Percentiles rank a stretch among this genome's conserved stretches.
phyloP scores from a whole-genome alignment of 805 yeast genomes.

The Dipodascus geniculatus region DNA sequence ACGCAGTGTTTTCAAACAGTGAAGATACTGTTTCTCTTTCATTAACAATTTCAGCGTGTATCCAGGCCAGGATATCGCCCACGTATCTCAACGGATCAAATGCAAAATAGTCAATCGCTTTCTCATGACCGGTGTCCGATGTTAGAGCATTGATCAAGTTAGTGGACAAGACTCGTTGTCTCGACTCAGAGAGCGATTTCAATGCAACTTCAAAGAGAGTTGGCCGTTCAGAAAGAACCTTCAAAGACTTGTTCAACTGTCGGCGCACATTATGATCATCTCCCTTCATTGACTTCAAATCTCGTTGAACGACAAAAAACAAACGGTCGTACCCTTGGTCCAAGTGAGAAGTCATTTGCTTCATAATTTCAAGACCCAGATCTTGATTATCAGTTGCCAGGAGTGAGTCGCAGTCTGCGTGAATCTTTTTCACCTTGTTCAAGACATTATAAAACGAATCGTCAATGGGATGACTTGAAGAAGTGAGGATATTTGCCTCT shows the following conservation, averaged over 20 bases:
- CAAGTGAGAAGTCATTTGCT: slow-evolving; percentile 40
- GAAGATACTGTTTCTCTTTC: slow-evolving; percentile 68
- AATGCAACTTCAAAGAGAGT: slow-evolving; percentile 44
- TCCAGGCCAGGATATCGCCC: slow-evolving; percentile 81
- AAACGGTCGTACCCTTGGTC: slow-evolving; percentile 44
- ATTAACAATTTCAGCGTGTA: slow-evolving; percentile 76
- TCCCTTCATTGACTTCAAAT: slow-evolving; percentile 14
- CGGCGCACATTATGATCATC: slow-evolving; percentile 12
- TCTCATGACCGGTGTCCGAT: slow-evolving; percentile 18
- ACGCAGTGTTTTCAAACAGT: slow-evolving; percentile 35
- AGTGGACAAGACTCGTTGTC: slow-evolving; percentile 50
- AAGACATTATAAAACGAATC: slow-evolving; percentile 50
- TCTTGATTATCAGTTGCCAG: slow-evolving; percentile 40
- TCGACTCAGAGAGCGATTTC: slow-evolving; percentile 49
- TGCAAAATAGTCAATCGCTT: slow-evolving; percentile 52
- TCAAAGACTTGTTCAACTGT: slow-evolving; percentile 15
- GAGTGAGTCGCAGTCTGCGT: slow-evolving; percentile 55
- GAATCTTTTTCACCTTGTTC: slow-evolving; percentile 49
- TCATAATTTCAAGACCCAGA: slow-evolving; percentile 55
- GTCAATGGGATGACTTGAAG: slow-evolving; percentile 24
- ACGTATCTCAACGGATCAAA: slow-evolving; percentile 74
- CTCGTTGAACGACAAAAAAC: slow-evolving; percentile 29
- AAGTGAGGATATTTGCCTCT: slow-evolving; percentile 49
- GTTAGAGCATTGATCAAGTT: slow-evolving; percentile 44
- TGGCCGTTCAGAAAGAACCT: slow-evolving; percentile 26